A percentile compares a stretch with the other conserved stretches of the same genome.
Evolutionary conservation across 805 yeast genomes (phyloP).

Genomic region (Candida parachauliodes): DNA sequence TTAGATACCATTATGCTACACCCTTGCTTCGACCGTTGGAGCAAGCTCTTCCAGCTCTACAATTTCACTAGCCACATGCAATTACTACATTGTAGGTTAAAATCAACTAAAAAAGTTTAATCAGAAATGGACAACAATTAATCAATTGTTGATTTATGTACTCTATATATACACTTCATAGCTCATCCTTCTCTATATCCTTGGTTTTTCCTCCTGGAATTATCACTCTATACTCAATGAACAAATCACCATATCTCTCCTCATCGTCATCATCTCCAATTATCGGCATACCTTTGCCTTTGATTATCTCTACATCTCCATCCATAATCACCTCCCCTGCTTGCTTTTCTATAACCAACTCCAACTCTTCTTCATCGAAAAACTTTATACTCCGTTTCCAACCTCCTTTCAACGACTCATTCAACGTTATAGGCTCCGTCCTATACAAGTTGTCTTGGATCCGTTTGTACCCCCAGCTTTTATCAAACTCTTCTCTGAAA

Average conservation of each 20-base stretch:
- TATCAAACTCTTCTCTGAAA: constrained; percentile 50
- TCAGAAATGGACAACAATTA: too few relatives aligned
- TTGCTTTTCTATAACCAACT: constrained; percentile 38
- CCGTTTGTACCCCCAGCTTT: constrained; percentile 82
- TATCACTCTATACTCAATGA: constrained; percentile 47
- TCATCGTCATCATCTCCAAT: constrained; percentile 29
- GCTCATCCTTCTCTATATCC: constrained; percentile 11
- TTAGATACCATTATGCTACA: too few relatives aligned
- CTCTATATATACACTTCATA: constrained; percentile 5
- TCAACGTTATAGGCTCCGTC: constrained; percentile 68
- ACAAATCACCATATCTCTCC: constrained; percentile 48
- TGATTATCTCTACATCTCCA: constrained; percentile 70
- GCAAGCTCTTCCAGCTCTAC: too few relatives aligned
- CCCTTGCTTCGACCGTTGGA: too few relatives aligned
- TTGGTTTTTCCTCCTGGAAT: constrained; percentile 15
- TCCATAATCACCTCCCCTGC: constrained; percentile 50
- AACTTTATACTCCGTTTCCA: constrained; percentile 71
- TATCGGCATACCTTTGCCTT: constrained; percentile 85
- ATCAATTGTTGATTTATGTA: too few relatives aligned
- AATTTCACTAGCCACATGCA: too few relatives aligned
- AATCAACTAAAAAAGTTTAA: too few relatives aligned
- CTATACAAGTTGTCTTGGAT: constrained; percentile 71
- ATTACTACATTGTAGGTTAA: too few relatives aligned
- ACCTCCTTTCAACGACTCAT: constrained; percentile 74
- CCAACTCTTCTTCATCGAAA: constrained; percentile 46